phyloP scores from a whole-genome alignment of 805 yeast species.

The Wickerhamiella musiphila region DNA sequence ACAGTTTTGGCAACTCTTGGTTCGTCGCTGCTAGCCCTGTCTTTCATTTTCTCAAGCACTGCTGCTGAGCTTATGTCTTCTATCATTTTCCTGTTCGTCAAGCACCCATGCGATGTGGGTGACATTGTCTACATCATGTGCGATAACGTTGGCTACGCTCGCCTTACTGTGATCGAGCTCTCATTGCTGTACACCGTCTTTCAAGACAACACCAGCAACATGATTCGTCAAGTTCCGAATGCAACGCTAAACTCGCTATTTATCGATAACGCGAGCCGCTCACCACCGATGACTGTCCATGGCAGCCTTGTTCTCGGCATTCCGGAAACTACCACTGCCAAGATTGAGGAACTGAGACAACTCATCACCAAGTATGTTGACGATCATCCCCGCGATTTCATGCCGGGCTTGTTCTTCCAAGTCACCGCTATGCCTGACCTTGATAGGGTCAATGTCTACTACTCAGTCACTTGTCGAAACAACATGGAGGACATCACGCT shows the following conservation, averaged over 20 bases:
- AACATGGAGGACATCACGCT: constrained; percentile 20
- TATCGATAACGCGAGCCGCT: constrained; percentile 24
- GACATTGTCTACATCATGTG: constrained; percentile 21
- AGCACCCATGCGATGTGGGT: constrained; percentile 28
- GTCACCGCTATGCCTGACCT: constrained; percentile 21
- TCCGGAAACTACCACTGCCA: constrained; percentile 23
- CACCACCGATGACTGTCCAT: constrained; percentile 18
- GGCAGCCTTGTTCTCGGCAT: constrained; percentile 19
- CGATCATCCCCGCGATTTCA: constrained; percentile 22
- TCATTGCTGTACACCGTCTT: constrained; percentile 24
- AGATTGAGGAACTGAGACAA: constrained; percentile 19
- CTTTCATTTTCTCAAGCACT: constrained; percentile 24
- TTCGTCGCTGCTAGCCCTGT: constrained; percentile 23
- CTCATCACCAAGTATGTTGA: constrained; percentile 18
- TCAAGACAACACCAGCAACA: constrained; percentile 14
- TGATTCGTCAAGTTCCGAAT: constrained; percentile 24
- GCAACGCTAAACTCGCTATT: constrained; percentile 22
- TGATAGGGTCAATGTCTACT: constrained; percentile 18
- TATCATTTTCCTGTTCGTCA: constrained; percentile 25
- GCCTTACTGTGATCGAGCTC: constrained; percentile 20
- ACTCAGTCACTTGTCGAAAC: constrained; percentile 18
- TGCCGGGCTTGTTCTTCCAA: constrained; percentile 20
- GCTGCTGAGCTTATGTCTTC: constrained; percentile 25
- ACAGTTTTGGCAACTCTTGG: constrained; percentile 27
- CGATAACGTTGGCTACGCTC: constrained; percentile 11